Percentiles rank a stretch among this genome's conserved stretches.
Evolutionary conservation across 2,329 filamentous ascomycete genomes (phyloP).

Genomic region (Fusarium redolens): DNA sequence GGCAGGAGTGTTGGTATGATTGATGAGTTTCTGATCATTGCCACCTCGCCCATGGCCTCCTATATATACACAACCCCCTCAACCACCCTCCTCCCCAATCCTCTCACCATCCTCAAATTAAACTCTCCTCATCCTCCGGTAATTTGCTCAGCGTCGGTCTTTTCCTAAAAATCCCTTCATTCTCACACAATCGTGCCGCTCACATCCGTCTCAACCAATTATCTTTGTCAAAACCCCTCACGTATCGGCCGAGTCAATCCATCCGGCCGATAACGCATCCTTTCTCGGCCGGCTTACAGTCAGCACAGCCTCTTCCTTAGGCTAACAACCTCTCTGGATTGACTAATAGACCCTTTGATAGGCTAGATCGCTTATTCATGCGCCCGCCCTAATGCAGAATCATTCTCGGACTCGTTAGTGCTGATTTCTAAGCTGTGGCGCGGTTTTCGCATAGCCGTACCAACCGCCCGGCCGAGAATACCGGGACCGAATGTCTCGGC

Average conservation of each 20-base stretch:
- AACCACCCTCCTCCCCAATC: background rate
- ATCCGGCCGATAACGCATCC: conserved; percentile 7
- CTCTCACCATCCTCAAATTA: accelerated
- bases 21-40: background rate
- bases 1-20: too few species aligned
- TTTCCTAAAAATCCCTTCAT: background rate
- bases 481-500: conserved; percentile 6
- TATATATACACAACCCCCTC: conserved; percentile 18
- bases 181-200: background rate
- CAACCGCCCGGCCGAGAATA: accelerated
- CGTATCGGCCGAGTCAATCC: background rate
- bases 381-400: background rate
- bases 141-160: background rate
- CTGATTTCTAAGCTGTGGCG: conserved; percentile 7
- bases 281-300: background rate
- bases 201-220: conserved; percentile 11
- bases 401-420: background rate
- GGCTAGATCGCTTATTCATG: background rate
- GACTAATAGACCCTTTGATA: background rate
- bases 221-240: background rate
- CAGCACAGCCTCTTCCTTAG: background rate
- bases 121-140: background rate
- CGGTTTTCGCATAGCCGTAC: background rate
- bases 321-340: accelerated
- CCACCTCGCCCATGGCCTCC: too few species aligned